Percentiles rank a stretch among this genome's conserved stretches.
These are phyloP conservation scores for Aspergillus incahuasiensis DNA, from an alignment of 495 filamentous ascomycete species.

Conservation along the genomic window DNA sequence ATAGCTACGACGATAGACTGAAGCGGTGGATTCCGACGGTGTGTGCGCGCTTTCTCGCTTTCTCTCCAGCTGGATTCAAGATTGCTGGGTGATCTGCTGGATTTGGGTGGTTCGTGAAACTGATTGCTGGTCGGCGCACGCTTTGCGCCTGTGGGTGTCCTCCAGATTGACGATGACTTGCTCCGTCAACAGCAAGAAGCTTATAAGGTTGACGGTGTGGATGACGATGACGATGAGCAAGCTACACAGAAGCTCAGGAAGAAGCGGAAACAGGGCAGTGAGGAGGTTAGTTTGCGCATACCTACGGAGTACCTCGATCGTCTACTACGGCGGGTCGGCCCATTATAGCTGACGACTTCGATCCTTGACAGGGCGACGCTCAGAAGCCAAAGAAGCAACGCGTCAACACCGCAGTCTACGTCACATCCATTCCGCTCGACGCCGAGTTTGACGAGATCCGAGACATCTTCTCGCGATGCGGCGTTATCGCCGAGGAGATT, in stretches of 20 bases:
- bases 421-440: constrained; percentile 79
- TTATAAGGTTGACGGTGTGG: constrained; percentile 66
- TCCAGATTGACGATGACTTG: constrained; percentile 72
- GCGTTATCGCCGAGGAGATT: constrained; percentile 91
- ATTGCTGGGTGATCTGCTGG: constrained; percentile 13
- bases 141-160: constrained; percentile 22
- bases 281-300: constrained; percentile 47
- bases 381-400: constrained; percentile 60
- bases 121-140: constrained; percentile 31
- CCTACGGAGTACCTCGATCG: not conserved
- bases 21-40: constrained; percentile 78
- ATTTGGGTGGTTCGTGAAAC: constrained; percentile 29
- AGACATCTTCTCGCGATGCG: constrained; percentile 78
- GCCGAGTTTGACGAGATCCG: constrained; percentile 73
- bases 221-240: constrained; percentile 55
- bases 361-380: constrained; percentile 21
- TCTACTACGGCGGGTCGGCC: no score
- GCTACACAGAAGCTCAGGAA: constrained; percentile 61
- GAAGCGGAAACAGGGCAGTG: constrained; percentile 58
- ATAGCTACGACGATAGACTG: constrained; percentile 66
- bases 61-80: not conserved
- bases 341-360: not conserved
- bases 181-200: constrained; percentile 71
- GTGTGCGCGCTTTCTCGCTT: constrained; percentile 29
- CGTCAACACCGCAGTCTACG: constrained; percentile 86